Evolutionary conservation across 2,329 filamentous ascomycete genomes (phyloP).

Genomic region (Penicillium sp.): DNA sequence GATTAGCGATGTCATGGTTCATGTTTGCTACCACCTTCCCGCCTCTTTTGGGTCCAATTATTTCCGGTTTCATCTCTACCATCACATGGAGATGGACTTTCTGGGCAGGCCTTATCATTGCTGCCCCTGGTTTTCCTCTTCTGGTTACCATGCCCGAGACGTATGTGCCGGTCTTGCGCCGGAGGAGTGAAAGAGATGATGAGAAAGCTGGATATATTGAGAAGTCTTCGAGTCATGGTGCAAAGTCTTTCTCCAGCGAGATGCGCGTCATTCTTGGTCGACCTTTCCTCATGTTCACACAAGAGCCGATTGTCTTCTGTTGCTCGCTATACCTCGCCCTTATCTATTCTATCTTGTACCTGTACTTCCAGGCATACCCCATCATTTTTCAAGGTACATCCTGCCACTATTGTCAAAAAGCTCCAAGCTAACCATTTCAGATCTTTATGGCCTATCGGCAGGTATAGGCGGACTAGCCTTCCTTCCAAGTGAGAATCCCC

Average conservation of each 20-base stretch:
- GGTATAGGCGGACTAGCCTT: conserved; percentile 32
- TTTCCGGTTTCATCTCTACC: conserved; percentile 30
- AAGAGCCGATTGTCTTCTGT: conserved; percentile 69
- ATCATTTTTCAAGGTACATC: conserved; percentile 60
- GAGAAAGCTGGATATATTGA: neutral
- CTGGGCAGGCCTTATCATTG: conserved; percentile 1
- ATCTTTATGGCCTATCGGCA: conserved; percentile 29
- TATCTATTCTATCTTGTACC: conserved; percentile 65
- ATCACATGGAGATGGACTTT: conserved; percentile 9
- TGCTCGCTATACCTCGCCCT: conserved; percentile 69
- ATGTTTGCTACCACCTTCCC: conserved; percentile 46
- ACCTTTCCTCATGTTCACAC: conserved; percentile 68
- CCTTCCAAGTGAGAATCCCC: conserved; percentile 23
- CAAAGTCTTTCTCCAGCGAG: neutral
- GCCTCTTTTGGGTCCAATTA: conserved; percentile 46
- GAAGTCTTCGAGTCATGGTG: neutral
- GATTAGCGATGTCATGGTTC: conserved; percentile 45
- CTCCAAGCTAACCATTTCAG: conserved; percentile 3
- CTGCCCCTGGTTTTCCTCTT: conserved; percentile 1
- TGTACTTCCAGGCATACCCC: conserved; percentile 73
- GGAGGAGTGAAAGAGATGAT: neutral
- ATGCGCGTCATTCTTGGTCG: conserved; percentile 33
- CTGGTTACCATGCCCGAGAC: conserved; percentile 9
- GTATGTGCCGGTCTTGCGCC: conserved; percentile 7
- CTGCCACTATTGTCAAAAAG: conserved; percentile 21